phyloP scores from a whole-genome alignment of 1,139 yeast species.

The Zygosaccharomyces sapae region DNA sequence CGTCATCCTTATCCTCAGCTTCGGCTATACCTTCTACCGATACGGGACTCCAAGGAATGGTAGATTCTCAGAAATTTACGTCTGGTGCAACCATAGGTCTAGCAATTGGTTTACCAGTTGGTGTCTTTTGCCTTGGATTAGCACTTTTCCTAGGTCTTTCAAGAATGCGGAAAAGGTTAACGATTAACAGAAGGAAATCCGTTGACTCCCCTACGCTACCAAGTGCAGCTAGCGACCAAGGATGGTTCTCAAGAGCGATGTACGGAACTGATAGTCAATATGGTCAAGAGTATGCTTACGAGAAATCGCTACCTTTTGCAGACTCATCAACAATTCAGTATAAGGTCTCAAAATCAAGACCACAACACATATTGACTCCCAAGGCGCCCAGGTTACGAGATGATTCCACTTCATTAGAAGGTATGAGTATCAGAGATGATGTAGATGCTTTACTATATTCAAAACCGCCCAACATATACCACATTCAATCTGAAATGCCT shows the following conservation, averaged over 20 bases:
- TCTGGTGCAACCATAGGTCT: slow-evolving; percentile 26
- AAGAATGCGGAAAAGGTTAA: slow-evolving; percentile 13
- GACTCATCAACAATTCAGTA: slow-evolving; percentile 24
- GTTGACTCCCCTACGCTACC: slow-evolving; percentile 9
- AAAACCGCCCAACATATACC: slow-evolving; percentile 25
- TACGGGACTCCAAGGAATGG: slow-evolving; percentile 6
- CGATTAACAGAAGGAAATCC: slow-evolving; percentile 6
- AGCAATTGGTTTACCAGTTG: slow-evolving; percentile 34
- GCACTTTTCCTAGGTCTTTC: slow-evolving; percentile 20
- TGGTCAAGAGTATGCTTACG: slow-evolving; percentile 7
- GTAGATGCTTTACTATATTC: slow-evolving; percentile 23
- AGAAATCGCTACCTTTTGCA: slow-evolving; percentile 14
- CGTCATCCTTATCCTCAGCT: slow-evolving; percentile 5
- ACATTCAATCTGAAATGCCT: slow-evolving; percentile 19
- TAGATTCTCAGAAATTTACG: slow-evolving; percentile 8
- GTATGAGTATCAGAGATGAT: slow-evolving; percentile 11
- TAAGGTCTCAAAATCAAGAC: slow-evolving; percentile 19
- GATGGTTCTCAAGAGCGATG: slow-evolving; percentile 6
- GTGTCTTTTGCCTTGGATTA: slow-evolving; percentile 25
- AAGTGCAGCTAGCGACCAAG: slow-evolving; percentile 1
- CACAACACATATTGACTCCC: slow-evolving; percentile 26
- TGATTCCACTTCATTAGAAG: slow-evolving; percentile 1
- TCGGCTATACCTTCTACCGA: background rate
- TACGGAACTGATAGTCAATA: slow-evolving; percentile 10
- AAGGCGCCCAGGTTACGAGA: slow-evolving; percentile 8